Conservation (phyloP, 2,329 filamentous ascomycete species). For the Fusarium poae region DNA sequence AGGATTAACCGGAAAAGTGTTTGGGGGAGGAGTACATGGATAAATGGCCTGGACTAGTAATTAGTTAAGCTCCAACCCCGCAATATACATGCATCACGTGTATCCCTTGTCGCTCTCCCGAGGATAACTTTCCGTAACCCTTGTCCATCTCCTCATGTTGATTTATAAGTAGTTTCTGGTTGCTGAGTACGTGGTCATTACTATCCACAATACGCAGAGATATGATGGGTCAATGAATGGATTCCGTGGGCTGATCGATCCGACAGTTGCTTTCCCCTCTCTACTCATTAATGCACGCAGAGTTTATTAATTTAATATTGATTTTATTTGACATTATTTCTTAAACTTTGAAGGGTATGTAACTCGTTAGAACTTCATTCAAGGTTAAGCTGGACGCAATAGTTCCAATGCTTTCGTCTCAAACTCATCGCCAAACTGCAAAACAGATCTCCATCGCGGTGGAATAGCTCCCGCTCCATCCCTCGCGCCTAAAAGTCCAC, state of each 20-base stretch:
- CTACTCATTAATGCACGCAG: too few relatives aligned
- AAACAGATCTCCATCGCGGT: conserved; percentile 53
- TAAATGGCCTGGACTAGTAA: too few relatives aligned
- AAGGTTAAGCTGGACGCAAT: not conserved
- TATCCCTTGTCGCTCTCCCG: not conserved
- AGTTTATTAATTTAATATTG: too few relatives aligned
- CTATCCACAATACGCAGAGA: not conserved
- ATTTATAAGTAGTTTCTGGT: too few relatives aligned
- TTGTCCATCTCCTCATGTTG: not conserved
- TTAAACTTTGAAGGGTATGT: not conserved
- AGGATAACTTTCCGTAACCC: not conserved
- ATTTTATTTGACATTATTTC: not conserved
- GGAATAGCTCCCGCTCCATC: conserved; percentile 60
- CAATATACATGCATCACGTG: conserved; percentile 20
- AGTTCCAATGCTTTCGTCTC: conserved; percentile 12
- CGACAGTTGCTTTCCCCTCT: too few relatives aligned
- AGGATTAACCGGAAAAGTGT: conserved; percentile 23
- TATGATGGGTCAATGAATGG: too few relatives aligned
- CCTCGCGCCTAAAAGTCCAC: conserved; percentile 60
- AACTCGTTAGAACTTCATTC: not conserved
- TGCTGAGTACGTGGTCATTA: not conserved
- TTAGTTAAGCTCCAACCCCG: conserved; percentile 8
- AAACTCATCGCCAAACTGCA: conserved; percentile 59
- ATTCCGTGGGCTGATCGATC: too few relatives aligned
- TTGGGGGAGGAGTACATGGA: conserved; percentile 18